Evolutionary conservation across 2,329 filamentous ascomycete genomes (phyloP).

Genomic region (Trichoderma lentiforme): DNA sequence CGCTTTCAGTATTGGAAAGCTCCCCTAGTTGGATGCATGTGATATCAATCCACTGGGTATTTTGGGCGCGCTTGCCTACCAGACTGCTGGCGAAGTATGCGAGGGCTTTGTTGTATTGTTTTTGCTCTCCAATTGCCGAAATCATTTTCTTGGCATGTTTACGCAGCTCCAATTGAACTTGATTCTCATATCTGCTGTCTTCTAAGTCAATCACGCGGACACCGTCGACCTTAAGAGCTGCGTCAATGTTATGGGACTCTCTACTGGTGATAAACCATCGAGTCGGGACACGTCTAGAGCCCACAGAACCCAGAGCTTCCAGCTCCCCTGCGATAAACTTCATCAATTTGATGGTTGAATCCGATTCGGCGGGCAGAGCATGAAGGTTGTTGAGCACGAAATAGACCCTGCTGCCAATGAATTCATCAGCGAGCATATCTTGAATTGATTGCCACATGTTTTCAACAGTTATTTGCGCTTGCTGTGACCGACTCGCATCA

Average conservation of each 20-base stretch:
- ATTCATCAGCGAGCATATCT: conserved; percentile 39
- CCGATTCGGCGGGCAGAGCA: conserved; percentile 32
- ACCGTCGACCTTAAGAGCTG: conserved; percentile 28
- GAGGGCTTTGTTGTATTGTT: conserved; percentile 41
- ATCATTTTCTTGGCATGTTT: conserved; percentile 34
- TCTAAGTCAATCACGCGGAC: conserved; percentile 37
- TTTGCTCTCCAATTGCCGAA: conserved; percentile 31
- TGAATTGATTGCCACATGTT: conserved; percentile 42
- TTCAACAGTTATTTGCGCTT: conserved; percentile 34
- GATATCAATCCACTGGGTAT: conserved; percentile 44
- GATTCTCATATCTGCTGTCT: conserved; percentile 36
- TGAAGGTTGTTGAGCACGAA: conserved; percentile 43
- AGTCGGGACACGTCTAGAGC: conserved; percentile 17
- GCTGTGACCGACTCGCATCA: conserved; percentile 19
- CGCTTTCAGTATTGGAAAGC: conserved; percentile 35
- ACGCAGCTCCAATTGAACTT: conserved; percentile 36
- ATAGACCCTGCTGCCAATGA: conserved; percentile 29
- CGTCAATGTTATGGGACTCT: conserved; percentile 26
- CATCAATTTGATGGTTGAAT: conserved; percentile 35
- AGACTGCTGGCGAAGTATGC: conserved; percentile 42
- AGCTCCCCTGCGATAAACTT: conserved; percentile 32
- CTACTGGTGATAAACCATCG: conserved; percentile 43
- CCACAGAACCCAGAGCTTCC: conserved; percentile 22
- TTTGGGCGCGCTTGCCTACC: conserved; percentile 41
- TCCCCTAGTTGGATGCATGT: conserved; percentile 41